Base-by-base conservation (phyloP, 768 basidiomycete species). In the Tricholoma flavovirens region DNA sequence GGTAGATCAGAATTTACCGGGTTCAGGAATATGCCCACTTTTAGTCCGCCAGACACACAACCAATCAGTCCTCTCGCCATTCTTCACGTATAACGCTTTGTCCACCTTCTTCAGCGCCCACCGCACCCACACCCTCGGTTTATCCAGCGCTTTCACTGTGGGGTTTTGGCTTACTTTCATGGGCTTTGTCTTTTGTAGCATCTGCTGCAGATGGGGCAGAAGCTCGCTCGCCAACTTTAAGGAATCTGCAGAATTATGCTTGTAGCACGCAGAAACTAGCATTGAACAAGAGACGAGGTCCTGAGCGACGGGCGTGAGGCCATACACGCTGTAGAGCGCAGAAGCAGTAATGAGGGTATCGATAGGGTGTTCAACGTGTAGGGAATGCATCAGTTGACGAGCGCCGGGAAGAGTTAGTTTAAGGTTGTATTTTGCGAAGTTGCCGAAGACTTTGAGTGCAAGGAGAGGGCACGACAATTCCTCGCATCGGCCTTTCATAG, bases 361-460 rank as follows among this genome's bases (percentile, higher is more conserved):
- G 19, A 86, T 66, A 1, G 83, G 77, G 56, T 77, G 66, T 15
- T 73, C 62, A 49, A 67, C 56, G 62, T 82, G 79, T 2, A 87
- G 71, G 1, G 83, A 75, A 56, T 87, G 80, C 1, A 87, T 65
- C 45, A 88, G 77, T 40, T 74, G 76, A 4, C 79, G 84, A 0
- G 77, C 86, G 1, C 77, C 81, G 0, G 71, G 59, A 9, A 80
- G 69, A 2, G 80, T 77, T 12, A 88, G 73, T 19, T 71, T 66
- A 15, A 88, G 60, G 50, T 80, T 77, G 66, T 87, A 86, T 64
- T 82, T 83, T 12, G 83, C 72, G 55, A 78, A 84, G 63, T 88
- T 71, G 19, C 81, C 79, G 63, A 86, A 84, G 19, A 86, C 79
- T 32, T 78, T 70, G 11, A 89, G 70, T 3, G 85, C 84, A 36